Conservation (phyloP, 345 rosid genomes). For the Aquilaria yunnanensis region DNA sequence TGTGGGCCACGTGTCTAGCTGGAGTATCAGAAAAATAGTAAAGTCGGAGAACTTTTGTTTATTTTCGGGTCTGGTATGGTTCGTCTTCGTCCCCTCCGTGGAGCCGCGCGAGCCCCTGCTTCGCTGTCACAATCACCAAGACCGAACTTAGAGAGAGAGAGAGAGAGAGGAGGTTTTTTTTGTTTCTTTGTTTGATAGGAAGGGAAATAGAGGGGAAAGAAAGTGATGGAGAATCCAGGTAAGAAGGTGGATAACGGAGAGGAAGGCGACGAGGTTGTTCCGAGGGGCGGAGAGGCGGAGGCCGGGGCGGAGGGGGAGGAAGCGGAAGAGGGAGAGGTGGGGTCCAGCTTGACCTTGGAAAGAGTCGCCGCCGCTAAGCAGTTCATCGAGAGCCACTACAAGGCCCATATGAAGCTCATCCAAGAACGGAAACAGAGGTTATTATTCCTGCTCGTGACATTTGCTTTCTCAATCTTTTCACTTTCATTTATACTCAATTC, state of each 20-base stretch:
- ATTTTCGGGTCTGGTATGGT: background rate
- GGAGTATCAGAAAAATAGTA: constrained; percentile 1
- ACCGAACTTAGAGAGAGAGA: constrained; percentile 16
- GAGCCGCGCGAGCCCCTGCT: constrained; percentile 5
- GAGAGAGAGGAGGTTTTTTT: constrained; percentile 13
- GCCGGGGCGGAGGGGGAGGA: constrained; percentile 3
- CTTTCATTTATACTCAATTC: too few species aligned
- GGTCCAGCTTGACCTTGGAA: constrained; percentile 69
- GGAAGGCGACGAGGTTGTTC: constrained; percentile 21
- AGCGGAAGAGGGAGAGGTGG: constrained; percentile 38
- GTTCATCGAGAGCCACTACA: constrained; percentile 88
- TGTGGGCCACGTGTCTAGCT: constrained; percentile 13
- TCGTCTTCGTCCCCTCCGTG: constrained; percentile 1
- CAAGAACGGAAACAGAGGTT: constrained; percentile 79
- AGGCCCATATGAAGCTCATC: constrained; percentile 73
- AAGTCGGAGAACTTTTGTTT: background rate
- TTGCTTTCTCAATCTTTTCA: background rate
- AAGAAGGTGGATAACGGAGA: constrained; percentile 13
- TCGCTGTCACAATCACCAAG: constrained; percentile 27
- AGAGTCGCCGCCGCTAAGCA: constrained; percentile 90
- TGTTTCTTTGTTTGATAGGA: constrained; percentile 2
- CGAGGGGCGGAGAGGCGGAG: constrained; percentile 14
- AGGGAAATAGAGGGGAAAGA: background rate
- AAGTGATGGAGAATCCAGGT: constrained; percentile 31
- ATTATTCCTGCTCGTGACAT: background rate